Evolutionary conservation across 208 protist species (phyloP).

Genomic region (Acanthamoeba triangularis): DNA sequence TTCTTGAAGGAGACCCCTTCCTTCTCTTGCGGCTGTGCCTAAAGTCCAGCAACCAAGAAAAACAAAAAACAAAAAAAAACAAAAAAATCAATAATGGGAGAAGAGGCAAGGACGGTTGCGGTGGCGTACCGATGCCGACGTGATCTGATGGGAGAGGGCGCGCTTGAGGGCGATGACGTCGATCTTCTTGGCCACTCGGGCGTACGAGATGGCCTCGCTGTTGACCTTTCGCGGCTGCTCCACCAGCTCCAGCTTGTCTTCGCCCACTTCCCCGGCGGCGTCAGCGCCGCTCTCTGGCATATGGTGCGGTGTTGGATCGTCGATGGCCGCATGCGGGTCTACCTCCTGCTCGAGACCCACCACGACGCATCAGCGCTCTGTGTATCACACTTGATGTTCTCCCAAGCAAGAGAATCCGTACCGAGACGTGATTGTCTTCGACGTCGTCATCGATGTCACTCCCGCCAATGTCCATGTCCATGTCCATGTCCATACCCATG

Average conservation of each 20-base stretch:
- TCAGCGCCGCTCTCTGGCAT: neutral
- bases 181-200: constrained; percentile 47
- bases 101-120: neutral
- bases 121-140: neutral
- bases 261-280: neutral
- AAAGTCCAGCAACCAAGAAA: neutral
- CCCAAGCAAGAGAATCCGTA: neutral
- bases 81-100: neutral
- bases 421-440: neutral
- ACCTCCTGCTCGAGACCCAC: no score
- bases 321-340: no score
- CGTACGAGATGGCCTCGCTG: neutral
- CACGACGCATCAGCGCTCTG: neutral
- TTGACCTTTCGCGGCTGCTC: neutral
- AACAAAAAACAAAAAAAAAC: neutral
- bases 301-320: neutral
- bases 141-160: constrained; percentile 39
- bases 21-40: neutral
- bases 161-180: constrained; percentile 62
- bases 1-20: neutral
- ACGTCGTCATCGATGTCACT: neutral
- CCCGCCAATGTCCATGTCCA: neutral
- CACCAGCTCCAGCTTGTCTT: neutral
- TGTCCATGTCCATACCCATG: neutral
- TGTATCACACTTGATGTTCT: no score